These are phyloP conservation scores for Trichothecium sympodiale DNA, from an alignment of 2,329 filamentous ascomycete species.

Conservation along the genomic window DNA sequence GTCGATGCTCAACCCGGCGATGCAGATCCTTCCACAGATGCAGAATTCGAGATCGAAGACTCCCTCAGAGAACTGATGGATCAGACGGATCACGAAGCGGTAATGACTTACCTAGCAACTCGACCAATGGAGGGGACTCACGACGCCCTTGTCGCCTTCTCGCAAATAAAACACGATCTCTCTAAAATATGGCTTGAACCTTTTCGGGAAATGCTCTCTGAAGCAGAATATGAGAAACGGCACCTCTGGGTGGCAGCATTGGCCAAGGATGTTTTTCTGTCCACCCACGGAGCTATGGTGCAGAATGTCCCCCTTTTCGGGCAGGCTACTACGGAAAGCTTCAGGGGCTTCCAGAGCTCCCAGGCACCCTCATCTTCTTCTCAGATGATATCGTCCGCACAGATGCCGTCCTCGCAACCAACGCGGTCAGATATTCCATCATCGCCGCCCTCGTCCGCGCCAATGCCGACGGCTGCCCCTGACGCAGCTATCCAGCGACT, in stretches of 20 bases:
- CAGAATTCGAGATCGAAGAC: slow-evolving; percentile 12
- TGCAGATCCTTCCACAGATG: slow-evolving; percentile 3
- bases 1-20: not conserved
- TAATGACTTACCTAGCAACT: slow-evolving; percentile 19
- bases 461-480: slow-evolving; percentile 4
- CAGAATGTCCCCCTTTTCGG: slow-evolving; percentile 21
- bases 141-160: slow-evolving; percentile 13
- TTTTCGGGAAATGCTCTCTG: slow-evolving; percentile 11
- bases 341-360: slow-evolving; percentile 8
- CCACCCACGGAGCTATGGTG: slow-evolving; percentile 22
- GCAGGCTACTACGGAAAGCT: slow-evolving; percentile 4
- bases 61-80: slow-evolving; percentile 17
- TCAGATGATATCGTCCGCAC: slow-evolving; percentile 7
- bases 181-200: slow-evolving; percentile 20
- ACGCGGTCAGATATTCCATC: slow-evolving; percentile 6
- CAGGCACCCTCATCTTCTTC: slow-evolving; percentile 14
- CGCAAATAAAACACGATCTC: slow-evolving; percentile 16
- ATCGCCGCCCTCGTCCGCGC: slow-evolving; percentile 10
- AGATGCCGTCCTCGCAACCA: slow-evolving; percentile 1
- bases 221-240: slow-evolving; percentile 12
- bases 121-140: slow-evolving; percentile 12
- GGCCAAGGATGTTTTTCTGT: slow-evolving; percentile 21
- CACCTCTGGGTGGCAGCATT: slow-evolving; percentile 19
- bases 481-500: slow-evolving; percentile 23
- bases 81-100: slow-evolving; percentile 12